Evolutionary conservation across 768 basidiomycete genomes (phyloP).

Genomic region (Auricularia sp.): DNA sequence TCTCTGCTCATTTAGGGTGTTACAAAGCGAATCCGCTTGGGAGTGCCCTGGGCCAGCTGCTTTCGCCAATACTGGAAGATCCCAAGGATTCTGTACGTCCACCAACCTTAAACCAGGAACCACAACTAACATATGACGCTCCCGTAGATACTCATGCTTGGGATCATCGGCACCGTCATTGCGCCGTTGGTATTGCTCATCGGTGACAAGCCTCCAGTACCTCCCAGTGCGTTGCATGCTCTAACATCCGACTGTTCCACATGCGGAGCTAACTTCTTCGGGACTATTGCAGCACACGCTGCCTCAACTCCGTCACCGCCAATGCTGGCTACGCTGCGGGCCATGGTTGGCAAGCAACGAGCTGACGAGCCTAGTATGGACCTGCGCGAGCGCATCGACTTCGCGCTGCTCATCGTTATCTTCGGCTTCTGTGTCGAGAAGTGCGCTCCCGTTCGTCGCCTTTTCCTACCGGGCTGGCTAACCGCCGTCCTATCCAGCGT

Average conservation of each 20-base stretch:
- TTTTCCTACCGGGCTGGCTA: not conserved
- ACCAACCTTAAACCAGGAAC: not conserved
- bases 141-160: slow-evolving; percentile 56
- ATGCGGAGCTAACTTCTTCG: not conserved
- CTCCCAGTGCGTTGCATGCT: slow-evolving; percentile 50
- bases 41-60: slow-evolving; percentile 59
- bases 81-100: slow-evolving; percentile 48
- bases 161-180: slow-evolving; percentile 55
- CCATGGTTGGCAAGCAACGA: slow-evolving; percentile 19
- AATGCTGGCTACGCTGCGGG: slow-evolving; percentile 11
- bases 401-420: slow-evolving; percentile 43
- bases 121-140: not conserved
- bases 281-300: slow-evolving; percentile 13
- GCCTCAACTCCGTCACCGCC: slow-evolving; percentile 15
- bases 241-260: not conserved
- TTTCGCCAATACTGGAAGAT: slow-evolving; percentile 52
- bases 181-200: slow-evolving; percentile 54
- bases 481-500: not conserved
- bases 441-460: slow-evolving; percentile 22
- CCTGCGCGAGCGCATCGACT: slow-evolving; percentile 58
- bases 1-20: slow-evolving; percentile 3
- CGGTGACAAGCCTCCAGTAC: slow-evolving; percentile 52
- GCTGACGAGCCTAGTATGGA: slow-evolving; percentile 46
- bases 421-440: slow-evolving; percentile 61
- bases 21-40: slow-evolving; percentile 57